Evolutionary conservation across 2,329 filamentous ascomycete species (phyloP).

Genomic region (Fusarium praegraminearum): DNA sequence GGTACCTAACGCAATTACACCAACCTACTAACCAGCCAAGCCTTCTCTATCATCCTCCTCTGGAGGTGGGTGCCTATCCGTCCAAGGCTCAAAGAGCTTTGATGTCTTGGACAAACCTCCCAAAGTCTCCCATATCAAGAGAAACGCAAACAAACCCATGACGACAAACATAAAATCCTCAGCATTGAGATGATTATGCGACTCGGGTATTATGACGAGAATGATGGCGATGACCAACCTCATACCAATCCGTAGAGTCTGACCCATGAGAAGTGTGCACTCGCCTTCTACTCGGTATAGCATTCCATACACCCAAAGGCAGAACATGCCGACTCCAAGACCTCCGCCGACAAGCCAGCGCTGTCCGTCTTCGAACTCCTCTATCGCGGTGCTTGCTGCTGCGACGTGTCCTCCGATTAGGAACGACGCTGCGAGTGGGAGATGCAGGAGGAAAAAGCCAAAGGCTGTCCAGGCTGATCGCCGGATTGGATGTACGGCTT

Average conservation of each 20-base stretch:
- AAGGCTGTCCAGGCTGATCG: slow-evolving; percentile 59
- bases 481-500: slow-evolving; percentile 59
- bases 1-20: neutral
- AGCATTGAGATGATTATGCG: slow-evolving; percentile 49
- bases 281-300: slow-evolving; percentile 57
- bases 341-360: slow-evolving; percentile 62
- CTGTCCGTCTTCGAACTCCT: slow-evolving; percentile 57
- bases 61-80: slow-evolving; percentile 44
- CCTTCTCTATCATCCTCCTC: slow-evolving; percentile 42
- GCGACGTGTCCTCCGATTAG: slow-evolving; percentile 62
- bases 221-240: slow-evolving; percentile 49
- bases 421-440: slow-evolving; percentile 59
- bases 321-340: slow-evolving; percentile 59
- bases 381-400: slow-evolving; percentile 54
- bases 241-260: slow-evolving; percentile 53
- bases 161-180: slow-evolving; percentile 56
- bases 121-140: slow-evolving; percentile 60
- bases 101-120: slow-evolving; percentile 50
- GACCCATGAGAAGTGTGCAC: slow-evolving; percentile 51
- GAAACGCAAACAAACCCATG: slow-evolving; percentile 58
- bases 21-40: slow-evolving; percentile 12
- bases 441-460: slow-evolving; percentile 58
- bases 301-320: slow-evolving; percentile 57
- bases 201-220: slow-evolving; percentile 53
- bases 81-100: slow-evolving; percentile 53